These are phyloP conservation scores for Melampsora allii-populina DNA, from an alignment of 1,284 basidiomycete genomes.

Conservation along the genomic window DNA sequence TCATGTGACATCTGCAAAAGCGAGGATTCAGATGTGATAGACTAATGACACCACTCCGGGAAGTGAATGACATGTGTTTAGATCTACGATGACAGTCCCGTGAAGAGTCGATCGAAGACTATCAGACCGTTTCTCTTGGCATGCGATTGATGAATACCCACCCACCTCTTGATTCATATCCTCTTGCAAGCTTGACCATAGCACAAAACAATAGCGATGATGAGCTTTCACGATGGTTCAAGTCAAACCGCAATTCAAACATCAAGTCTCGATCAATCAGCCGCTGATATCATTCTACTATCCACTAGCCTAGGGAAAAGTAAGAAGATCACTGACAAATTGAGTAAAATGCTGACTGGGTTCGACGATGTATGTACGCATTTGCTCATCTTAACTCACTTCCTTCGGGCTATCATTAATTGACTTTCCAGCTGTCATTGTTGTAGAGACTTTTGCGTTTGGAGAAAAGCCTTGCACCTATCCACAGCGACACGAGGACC, in stretches of 20 bases:
- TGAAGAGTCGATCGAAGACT: no score
- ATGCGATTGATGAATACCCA: background rate
- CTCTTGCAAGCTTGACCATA: no score
- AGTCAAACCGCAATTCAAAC: background rate
- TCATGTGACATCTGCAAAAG: background rate
- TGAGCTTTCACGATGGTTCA: background rate
- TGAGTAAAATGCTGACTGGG: conserved; percentile 22
- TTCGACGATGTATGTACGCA: conserved; percentile 30
- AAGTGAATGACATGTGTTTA: no score
- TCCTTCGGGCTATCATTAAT: background rate
- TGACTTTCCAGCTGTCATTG: background rate
- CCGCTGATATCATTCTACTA: conserved; percentile 38
- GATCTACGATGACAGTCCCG: no score
- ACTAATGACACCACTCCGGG: no score
- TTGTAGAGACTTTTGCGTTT: conserved; percentile 25
- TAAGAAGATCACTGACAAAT: conserved; percentile 21
- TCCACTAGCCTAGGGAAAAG: conserved; percentile 21
- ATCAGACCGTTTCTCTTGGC: no score
- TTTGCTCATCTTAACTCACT: background rate
- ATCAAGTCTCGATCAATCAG: conserved; percentile 34
- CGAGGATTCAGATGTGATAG: no score
- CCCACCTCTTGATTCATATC: no score
- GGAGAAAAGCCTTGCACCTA: conserved; percentile 26
- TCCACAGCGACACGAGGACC: conserved; percentile 32
- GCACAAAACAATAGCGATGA: background rate